phyloP scores from a whole-genome alignment of 2,329 filamentous ascomycete genomes.

The Phaeosphaeria sp. region DNA sequence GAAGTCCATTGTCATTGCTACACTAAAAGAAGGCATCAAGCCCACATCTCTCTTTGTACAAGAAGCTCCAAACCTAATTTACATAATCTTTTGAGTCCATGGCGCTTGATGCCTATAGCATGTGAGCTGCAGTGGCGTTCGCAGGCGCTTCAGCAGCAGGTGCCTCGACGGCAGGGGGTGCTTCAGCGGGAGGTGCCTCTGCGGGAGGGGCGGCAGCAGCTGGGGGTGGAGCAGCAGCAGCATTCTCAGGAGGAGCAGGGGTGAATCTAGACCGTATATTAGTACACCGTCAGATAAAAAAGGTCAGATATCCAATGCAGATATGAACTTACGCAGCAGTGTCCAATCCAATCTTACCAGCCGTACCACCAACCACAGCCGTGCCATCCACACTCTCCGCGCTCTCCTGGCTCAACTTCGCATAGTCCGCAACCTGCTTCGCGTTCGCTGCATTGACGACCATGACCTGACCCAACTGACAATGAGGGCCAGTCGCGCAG shows the following conservation, averaged over 20 bases:
- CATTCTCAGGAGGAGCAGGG: slow-evolving; percentile 28
- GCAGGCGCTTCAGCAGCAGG: slow-evolving; percentile 8
- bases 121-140: background rate
- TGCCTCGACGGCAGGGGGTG: slow-evolving; percentile 7
- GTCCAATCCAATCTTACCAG: slow-evolving; percentile 28
- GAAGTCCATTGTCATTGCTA: background rate
- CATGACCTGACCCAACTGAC: slow-evolving; percentile 39
- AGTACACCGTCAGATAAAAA: slow-evolving; percentile 4
- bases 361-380: slow-evolving; percentile 25
- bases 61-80: background rate
- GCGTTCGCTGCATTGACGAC: slow-evolving; percentile 31
- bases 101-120: background rate
- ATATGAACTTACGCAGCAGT: slow-evolving; percentile 30
- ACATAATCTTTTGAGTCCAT: background rate
- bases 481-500: slow-evolving; percentile 41
- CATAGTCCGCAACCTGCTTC: slow-evolving; percentile 35
- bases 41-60: background rate
- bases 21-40: background rate
- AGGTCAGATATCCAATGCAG: background rate
- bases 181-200: slow-evolving; percentile 9
- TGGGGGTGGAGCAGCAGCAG: slow-evolving; percentile 19
- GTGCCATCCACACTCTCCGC: slow-evolving; percentile 30
- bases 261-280: slow-evolving; percentile 19
- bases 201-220: slow-evolving; percentile 3
- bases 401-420: slow-evolving; percentile 32